phyloP scores from a whole-genome alignment of 495 filamentous ascomycete species.

The Polyplosphaeria fusca region DNA sequence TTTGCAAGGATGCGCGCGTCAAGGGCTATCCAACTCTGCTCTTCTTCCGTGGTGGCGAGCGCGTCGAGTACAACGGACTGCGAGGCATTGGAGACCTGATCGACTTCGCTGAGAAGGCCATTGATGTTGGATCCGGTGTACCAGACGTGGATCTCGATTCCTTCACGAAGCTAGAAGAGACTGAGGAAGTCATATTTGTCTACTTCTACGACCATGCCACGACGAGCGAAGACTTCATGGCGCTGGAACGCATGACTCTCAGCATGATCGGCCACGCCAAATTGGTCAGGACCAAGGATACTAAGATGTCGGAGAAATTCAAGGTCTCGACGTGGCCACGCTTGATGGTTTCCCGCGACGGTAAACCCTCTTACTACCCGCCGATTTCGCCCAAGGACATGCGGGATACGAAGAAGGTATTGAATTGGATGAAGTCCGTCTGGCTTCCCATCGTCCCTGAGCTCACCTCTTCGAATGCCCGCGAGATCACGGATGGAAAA shows the following conservation, averaged over 20 bases:
- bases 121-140: conserved; percentile 72
- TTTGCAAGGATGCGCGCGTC: conserved; percentile 85
- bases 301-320: conserved; percentile 69
- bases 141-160: conserved; percentile 70
- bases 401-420: conserved; percentile 75
- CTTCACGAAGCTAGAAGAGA: conserved; percentile 85
- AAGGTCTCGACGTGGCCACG: conserved; percentile 95
- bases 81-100: conserved; percentile 90
- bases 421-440: conserved; percentile 90
- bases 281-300: conserved; percentile 81
- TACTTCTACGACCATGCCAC: conserved; percentile 98
- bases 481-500: conserved; percentile 91
- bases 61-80: conserved; percentile 88
- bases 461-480: conserved; percentile 83
- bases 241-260: conserved; percentile 79
- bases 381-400: conserved; percentile 82
- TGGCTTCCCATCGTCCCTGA: conserved; percentile 99
- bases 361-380: conserved; percentile 81
- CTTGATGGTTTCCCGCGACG: conserved; percentile 83
- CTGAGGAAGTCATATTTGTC: conserved; percentile 89
- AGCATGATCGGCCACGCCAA: conserved; percentile 87
- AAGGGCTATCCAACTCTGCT: conserved; percentile 81
- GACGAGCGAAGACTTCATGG: conserved; percentile 83
- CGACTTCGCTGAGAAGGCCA: conserved; percentile 78
- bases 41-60: conserved; percentile 89